phyloP scores from a whole-genome alignment of 345 rosid species.

The Citrus mangshanensis region DNA sequence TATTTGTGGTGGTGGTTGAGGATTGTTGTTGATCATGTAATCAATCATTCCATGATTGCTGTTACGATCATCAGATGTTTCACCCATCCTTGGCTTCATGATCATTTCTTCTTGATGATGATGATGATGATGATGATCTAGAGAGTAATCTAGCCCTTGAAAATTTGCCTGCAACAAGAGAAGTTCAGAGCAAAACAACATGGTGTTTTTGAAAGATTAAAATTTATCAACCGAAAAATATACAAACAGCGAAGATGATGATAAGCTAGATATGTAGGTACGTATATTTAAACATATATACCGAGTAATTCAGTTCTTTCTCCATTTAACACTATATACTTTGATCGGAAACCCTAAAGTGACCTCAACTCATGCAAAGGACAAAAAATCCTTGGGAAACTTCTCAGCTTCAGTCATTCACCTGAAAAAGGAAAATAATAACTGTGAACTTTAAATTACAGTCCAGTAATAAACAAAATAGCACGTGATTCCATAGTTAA shows the following conservation, averaged over 20 bases:
- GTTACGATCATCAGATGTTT: slow-evolving; percentile 20
- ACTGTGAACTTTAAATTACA: slow-evolving; percentile 6
- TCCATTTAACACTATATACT: slow-evolving; percentile 42
- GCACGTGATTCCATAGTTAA: too few relatives aligned
- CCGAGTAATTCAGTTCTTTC: slow-evolving; percentile 69
- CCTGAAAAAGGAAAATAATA: slow-evolving; percentile 12
- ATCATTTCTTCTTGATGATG: slow-evolving; percentile 17
- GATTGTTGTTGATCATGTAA: slow-evolving; percentile 48
- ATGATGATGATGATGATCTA: slow-evolving; percentile 37
- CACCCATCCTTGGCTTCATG: slow-evolving; percentile 28
- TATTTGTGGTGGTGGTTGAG: slow-evolving; percentile 27
- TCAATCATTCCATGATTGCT: slow-evolving; percentile 45
- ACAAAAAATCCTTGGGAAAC: slow-evolving; percentile 23
- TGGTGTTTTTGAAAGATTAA: slow-evolving; percentile 2
- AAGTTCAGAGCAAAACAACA: slow-evolving; percentile 27
- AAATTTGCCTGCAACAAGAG: slow-evolving; percentile 46
- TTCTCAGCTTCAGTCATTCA: neutral
- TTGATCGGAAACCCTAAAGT: slow-evolving; percentile 18
- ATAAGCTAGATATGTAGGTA: slow-evolving; percentile 4
- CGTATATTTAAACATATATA: slow-evolving; percentile 16
- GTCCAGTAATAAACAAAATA: neutral
- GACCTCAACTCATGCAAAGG: slow-evolving; percentile 21
- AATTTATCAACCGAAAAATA: slow-evolving; percentile 22
- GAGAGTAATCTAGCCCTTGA: slow-evolving; percentile 43
- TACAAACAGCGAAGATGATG: slow-evolving; percentile 8